Conservation (phyloP, 441 rosid species). For the Adansonia grandidieri region DNA sequence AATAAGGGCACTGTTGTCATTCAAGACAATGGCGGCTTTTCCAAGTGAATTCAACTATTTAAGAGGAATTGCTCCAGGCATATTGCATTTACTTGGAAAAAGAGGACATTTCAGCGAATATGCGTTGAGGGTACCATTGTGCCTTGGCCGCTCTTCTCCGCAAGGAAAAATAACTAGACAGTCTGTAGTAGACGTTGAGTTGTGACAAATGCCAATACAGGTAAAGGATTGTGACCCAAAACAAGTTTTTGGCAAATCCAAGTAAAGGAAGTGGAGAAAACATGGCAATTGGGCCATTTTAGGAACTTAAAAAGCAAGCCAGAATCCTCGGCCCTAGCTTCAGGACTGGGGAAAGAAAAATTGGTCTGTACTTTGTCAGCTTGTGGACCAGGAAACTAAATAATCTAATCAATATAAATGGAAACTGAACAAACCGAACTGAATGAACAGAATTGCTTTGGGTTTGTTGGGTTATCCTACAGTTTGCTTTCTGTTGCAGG, state of each 20-base stretch:
- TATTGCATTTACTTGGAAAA: neutral
- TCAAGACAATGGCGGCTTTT: neutral
- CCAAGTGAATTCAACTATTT: neutral
- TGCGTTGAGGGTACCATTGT: neutral
- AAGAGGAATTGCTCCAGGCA: neutral
- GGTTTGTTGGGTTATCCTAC: too few species aligned
- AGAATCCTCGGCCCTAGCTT: neutral
- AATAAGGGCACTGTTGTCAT: slow-evolving; percentile 29
- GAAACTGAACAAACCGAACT: too few species aligned
- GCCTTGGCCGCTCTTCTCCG: neutral
- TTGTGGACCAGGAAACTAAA: neutral
- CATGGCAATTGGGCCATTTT: neutral
- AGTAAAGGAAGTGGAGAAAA: neutral
- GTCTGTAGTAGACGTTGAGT: neutral
- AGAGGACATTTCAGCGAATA: slow-evolving; percentile 33
- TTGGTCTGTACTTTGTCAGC: neutral
- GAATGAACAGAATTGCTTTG: too few species aligned
- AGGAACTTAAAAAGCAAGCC: neutral
- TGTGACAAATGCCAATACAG: neutral
- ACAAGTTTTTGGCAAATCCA: neutral
- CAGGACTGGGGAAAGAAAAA: neutral
- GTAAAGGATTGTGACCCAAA: neutral
- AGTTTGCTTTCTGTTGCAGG: neutral
- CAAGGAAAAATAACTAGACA: neutral
- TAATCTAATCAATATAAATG: too few species aligned